phyloP scores from a whole-genome alignment of 768 basidiomycete genomes.

The Sarcomyxa edulis region DNA sequence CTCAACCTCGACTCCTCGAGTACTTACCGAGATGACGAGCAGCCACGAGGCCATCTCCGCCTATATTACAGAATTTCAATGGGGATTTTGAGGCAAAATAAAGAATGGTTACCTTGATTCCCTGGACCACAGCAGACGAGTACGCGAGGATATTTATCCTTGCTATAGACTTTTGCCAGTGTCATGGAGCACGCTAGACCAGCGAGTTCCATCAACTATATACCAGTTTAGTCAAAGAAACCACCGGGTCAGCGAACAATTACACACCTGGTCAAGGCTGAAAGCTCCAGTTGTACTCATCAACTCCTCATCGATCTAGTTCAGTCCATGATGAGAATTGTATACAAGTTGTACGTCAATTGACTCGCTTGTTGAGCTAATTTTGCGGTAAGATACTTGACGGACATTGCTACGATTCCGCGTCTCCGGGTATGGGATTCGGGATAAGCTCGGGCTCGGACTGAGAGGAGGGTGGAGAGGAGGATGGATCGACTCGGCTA shows the following conservation, averaged over 20 bases:
- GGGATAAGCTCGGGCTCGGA: too few species aligned
- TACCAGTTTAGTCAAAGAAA: neutral
- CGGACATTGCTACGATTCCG: too few species aligned
- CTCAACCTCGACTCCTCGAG: neutral
- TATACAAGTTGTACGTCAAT: neutral
- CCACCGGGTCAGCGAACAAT: too few species aligned
- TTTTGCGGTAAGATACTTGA: conserved; percentile 65
- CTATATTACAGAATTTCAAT: conserved; percentile 23
- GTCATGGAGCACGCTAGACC: conserved; percentile 92
- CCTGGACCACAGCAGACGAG: conserved; percentile 97
- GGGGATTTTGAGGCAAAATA: neutral
- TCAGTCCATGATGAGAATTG: neutral
- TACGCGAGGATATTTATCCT: conserved; percentile 65
- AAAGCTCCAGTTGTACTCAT: conserved; percentile 89
- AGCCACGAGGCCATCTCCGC: conserved; percentile 95
- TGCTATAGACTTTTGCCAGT: conserved; percentile 70
- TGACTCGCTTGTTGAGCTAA: conserved; percentile 67
- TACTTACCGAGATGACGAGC: conserved; percentile 83
- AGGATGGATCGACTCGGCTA: too few species aligned
- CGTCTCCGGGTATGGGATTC: too few species aligned
- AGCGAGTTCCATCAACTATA: conserved; percentile 91
- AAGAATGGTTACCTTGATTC: conserved; percentile 74
- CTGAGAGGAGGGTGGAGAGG: too few species aligned
- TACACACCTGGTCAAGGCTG: conserved; percentile 81
- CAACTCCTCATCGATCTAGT: conserved; percentile 88